Evolutionary conservation across 495 filamentous ascomycete genomes (phyloP), one percentile per base, ranked within the genome.

Genomic region (Penicillium diatomitis): DNA sequence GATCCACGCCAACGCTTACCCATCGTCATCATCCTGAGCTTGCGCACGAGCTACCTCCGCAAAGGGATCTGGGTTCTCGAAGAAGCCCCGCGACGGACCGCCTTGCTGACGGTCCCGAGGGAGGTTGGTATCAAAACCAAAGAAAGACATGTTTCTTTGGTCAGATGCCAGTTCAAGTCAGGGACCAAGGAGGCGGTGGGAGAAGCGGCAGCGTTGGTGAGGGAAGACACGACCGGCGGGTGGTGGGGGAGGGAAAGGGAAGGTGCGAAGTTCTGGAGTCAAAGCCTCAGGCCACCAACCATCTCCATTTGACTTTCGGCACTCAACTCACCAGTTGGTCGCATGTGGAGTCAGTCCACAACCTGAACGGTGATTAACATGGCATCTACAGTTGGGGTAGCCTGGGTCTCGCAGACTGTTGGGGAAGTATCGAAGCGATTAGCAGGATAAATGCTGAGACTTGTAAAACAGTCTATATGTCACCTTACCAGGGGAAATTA

Each of bases 21-120:
- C 87, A 59, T 94, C 83, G 38, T 85, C 83, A 50, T 85, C 80
- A 33, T 81, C 78, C 33, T 75, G 71, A 44, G 57, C 64, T 52
- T 54, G 52, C 42, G 74, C 68, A 53, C 69, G 69, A 44, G 84
- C 81, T 41, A 95, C 78, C 37, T 84, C 82, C 53, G 90, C 90
- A 65, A 97, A 98, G 29, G 92, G 86, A 72, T 98, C 88, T 47
- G 83, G 80, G 43, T 82, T 76, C 63, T 90, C 83, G 38, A 87
- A 82, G 67, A 98, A 95, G 52, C 92, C 92, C 42, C 77, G 72
- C 32, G 72, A 56, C 75, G 38, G 54, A 54, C 50, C 48, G 49
- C 37, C 54, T 33, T 44, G 42, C 47, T 67, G 56, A 41, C 74
- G 76, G 64, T 84, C 80, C 57, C 74, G 73, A 32, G 84, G 83